Percentiles rank a stretch among this genome's conserved stretches.
These are phyloP conservation scores for Arthrobotrys conoides DNA, from an alignment of 2,329 filamentous ascomycete genomes.

Conservation along the genomic window DNA sequence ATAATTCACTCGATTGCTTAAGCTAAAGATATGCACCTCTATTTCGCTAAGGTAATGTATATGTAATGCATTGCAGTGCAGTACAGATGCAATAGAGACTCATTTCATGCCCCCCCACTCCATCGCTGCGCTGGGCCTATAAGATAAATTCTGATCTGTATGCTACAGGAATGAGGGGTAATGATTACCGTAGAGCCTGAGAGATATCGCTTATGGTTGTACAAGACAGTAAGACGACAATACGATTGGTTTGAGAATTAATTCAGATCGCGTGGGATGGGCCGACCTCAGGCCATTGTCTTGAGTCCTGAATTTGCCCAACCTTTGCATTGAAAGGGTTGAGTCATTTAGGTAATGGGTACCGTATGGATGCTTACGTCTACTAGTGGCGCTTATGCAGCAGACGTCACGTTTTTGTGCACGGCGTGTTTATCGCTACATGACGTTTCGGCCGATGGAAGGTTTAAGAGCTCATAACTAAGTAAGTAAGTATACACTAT, in stretches of 20 bases:
- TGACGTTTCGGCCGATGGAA: too few relatives aligned
- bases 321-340: neutral
- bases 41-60: slow-evolving; percentile 32
- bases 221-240: neutral
- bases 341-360: neutral
- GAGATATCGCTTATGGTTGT: slow-evolving; percentile 12
- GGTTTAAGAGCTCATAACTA: neutral
- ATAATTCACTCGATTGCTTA: neutral
- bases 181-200: neutral
- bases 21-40: neutral
- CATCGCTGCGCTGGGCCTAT: neutral
- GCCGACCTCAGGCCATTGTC: neutral
- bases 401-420: neutral
- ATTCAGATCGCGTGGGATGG: neutral
- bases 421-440: too few relatives aligned
- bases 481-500: too few relatives aligned
- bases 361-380: neutral
- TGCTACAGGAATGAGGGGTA: slow-evolving; percentile 8
- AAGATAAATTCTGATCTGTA: neutral
- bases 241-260: neutral
- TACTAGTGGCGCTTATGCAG: neutral
- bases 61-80: slow-evolving; percentile 19
- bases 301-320: neutral
- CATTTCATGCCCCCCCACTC: slow-evolving; percentile 19
- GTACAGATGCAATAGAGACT: slow-evolving; percentile 50